Evolutionary conservation across 805 yeast genomes (phyloP).

Genomic region (Jamesozyma lodderae): DNA sequence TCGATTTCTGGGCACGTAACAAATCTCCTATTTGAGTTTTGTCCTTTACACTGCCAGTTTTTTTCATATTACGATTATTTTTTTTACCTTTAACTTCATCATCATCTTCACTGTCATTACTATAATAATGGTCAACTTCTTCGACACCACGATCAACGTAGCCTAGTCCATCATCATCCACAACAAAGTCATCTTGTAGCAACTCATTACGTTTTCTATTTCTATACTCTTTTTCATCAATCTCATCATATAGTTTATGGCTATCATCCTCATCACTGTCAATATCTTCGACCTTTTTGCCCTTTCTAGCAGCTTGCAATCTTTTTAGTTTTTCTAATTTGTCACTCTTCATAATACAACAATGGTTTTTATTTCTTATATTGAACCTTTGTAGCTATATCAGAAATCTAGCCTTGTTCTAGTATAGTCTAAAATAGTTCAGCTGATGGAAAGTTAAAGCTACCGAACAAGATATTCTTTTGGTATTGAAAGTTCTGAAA

Average conservation of each 20-base stretch:
- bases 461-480: too few species aligned
- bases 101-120: constrained; percentile 6
- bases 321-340: constrained; percentile 51
- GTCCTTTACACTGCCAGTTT: constrained; percentile 16
- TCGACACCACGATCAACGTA: constrained; percentile 90
- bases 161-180: constrained; percentile 89
- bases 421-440: too few species aligned
- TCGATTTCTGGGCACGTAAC: constrained; percentile 44
- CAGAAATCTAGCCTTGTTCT: too few species aligned
- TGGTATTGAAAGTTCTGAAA: too few species aligned
- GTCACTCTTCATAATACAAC: constrained; percentile 3
- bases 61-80: constrained; percentile 8
- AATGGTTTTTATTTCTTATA: too few species aligned
- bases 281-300: constrained; percentile 5
- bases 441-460: too few species aligned
- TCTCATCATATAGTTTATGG: constrained; percentile 68
- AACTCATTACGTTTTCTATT: constrained; percentile 70
- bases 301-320: constrained; percentile 49
- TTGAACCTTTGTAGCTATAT: too few species aligned
- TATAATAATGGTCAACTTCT: constrained; percentile 51
- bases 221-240: constrained; percentile 72
- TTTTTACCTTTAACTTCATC: constrained; percentile 18
- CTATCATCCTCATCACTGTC: constrained; percentile 33
- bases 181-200: constrained; percentile 85
- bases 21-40: constrained; percentile 31